Percentiles rank a stretch among this genome's conserved stretches.
These are phyloP conservation scores for Tricholoma matsutake DNA, from an alignment of 768 basidiomycete genomes.

Conservation along the genomic window DNA sequence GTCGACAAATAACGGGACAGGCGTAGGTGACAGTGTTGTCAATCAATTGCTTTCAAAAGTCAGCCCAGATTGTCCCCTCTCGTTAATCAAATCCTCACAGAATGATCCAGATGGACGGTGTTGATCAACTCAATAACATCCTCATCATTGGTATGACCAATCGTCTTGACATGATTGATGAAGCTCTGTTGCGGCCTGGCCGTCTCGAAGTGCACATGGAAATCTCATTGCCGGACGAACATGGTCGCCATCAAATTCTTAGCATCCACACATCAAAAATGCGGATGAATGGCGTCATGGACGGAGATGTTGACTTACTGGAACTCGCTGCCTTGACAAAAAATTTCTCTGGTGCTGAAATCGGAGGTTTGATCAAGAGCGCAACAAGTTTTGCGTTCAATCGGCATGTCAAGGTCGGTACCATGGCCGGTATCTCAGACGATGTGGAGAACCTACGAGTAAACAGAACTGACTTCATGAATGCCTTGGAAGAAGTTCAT, in stretches of 20 bases:
- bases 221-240: slow-evolving; percentile 93
- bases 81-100: not conserved
- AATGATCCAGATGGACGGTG: slow-evolving; percentile 87
- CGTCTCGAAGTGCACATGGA: slow-evolving; percentile 99
- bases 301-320: slow-evolving; percentile 71
- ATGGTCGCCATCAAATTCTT: slow-evolving; percentile 90
- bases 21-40: slow-evolving; percentile 98
- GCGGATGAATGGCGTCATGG: slow-evolving; percentile 90
- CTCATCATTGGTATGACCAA: slow-evolving; percentile 99
- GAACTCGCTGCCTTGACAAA: slow-evolving; percentile 87
- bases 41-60: slow-evolving; percentile 98
- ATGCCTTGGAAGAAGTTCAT: slow-evolving; percentile 90
- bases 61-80: slow-evolving; percentile 4
- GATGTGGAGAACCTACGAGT: slow-evolving; percentile 94
- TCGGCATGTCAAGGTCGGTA: slow-evolving; percentile 96
- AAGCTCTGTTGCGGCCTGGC: slow-evolving; percentile 93
- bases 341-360: slow-evolving; percentile 98
- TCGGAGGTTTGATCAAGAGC: slow-evolving; percentile 93
- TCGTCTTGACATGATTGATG: slow-evolving; percentile 97
- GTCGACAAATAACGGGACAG: slow-evolving; percentile 84
- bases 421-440: slow-evolving; percentile 93
- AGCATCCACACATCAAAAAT: slow-evolving; percentile 95
- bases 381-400: slow-evolving; percentile 98
- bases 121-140: slow-evolving; percentile 98
- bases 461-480: slow-evolving; percentile 80